Conservation (phyloP, 83 land plant genomes). For the Thuja plicata region DNA sequence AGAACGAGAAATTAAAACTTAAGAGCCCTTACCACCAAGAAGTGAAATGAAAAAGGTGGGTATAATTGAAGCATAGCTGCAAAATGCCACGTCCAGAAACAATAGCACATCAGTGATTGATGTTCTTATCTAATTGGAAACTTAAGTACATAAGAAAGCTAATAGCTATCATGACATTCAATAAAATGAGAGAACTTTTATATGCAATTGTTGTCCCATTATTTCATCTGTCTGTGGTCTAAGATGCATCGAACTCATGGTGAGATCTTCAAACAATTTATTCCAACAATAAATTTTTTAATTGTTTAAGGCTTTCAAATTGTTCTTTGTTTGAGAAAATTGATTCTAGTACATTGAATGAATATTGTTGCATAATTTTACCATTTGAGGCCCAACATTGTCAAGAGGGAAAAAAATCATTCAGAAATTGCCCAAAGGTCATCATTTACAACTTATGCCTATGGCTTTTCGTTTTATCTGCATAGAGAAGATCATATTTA, state of each 20-base stretch:
- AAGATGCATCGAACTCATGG: not conserved
- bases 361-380: not conserved
- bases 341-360: not conserved
- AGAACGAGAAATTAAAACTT: not conserved
- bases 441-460: not conserved
- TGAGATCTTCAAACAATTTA: not conserved
- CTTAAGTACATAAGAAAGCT: not conserved
- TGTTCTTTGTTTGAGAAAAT: not conserved
- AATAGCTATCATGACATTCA: not conserved
- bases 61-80: slow-evolving; percentile 26
- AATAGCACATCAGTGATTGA: slow-evolving; percentile 6
- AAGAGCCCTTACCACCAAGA: slow-evolving; percentile 20
- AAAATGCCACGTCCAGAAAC: slow-evolving; percentile 4
- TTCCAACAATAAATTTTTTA: not conserved
- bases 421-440: not conserved
- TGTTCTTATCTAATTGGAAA: not conserved
- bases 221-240: not conserved
- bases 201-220: not conserved
- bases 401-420: not conserved
- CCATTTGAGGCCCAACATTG: not conserved
- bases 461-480: no score
- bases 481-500: not conserved
- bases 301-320: not conserved
- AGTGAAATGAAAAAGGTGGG: slow-evolving; percentile 20
- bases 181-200: not conserved